A percentile compares a stretch with the other conserved stretches of the same genome.
Evolutionary conservation across 2,329 filamentous ascomycete genomes (phyloP).

Genomic region (Fusarium sp.): DNA sequence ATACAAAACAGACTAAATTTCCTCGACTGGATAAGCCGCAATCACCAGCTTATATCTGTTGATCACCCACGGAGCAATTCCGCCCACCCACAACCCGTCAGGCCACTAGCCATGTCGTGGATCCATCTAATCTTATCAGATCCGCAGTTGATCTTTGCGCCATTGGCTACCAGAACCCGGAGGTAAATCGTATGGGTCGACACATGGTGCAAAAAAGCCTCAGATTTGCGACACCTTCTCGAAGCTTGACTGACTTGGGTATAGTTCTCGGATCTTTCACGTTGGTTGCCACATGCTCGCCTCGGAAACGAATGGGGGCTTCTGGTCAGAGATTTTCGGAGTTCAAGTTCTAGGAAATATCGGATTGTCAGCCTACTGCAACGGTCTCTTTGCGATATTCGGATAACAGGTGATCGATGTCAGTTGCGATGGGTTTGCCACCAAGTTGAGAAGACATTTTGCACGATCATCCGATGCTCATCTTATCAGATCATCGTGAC

Average conservation of each 20-base stretch:
- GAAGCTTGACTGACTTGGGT: neutral
- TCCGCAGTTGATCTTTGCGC: neutral
- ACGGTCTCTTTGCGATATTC: neutral
- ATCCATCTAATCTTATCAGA: conserved; percentile 45
- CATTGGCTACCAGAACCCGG: neutral
- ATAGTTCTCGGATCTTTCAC: neutral
- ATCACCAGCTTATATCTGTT: neutral
- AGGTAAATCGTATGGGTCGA: neutral
- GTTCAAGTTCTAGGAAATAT: neutral
- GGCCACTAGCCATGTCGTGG: neutral
- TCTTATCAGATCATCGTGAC: neutral
- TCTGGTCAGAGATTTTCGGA: neutral
- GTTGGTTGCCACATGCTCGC: neutral
- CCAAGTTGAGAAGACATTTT: neutral
- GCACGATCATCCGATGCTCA: neutral
- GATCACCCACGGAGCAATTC: conserved; percentile 15
- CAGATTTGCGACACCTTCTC: neutral
- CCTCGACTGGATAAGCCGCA: neutral
- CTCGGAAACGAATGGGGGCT: neutral
- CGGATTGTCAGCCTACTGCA: neutral
- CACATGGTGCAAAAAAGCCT: conserved; percentile 2
- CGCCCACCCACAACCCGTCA: conserved; percentile 25
- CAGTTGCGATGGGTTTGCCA: neutral
- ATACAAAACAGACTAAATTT: fast-evolving
- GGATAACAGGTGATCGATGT: neutral